These are phyloP conservation scores for Calonectria pauciramosa DNA, from an alignment of 2,329 filamentous ascomycete genomes.

Conservation along the genomic window DNA sequence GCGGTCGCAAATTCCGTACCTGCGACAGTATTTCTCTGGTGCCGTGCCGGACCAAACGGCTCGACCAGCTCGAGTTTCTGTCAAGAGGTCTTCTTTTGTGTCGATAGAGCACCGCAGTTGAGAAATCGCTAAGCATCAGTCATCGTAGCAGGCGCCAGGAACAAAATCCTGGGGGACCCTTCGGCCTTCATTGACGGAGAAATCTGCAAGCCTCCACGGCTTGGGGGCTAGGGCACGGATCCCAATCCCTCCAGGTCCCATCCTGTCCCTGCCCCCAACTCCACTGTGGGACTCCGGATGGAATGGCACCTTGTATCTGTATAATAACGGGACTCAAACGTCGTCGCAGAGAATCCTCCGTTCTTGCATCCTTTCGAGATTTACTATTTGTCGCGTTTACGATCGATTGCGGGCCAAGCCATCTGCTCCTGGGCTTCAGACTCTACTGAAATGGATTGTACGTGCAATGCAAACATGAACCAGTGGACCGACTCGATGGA, in stretches of 20 bases:
- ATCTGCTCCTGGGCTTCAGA: neutral
- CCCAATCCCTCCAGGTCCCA: neutral
- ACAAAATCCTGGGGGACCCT: neutral
- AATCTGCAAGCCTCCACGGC: neutral
- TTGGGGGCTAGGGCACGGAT: constrained; percentile 2
- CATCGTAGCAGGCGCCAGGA: neutral
- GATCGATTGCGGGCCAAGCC: neutral
- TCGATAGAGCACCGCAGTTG: neutral
- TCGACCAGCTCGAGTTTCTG: neutral
- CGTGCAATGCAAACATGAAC: neutral
- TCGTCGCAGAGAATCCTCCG: neutral
- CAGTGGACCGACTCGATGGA: neutral
- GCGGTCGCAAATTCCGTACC: neutral
- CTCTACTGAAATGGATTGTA: neutral
- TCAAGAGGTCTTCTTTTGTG: neutral
- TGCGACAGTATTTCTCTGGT: too few species aligned
- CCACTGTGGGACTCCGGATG: constrained; percentile 1
- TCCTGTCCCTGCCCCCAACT: neutral
- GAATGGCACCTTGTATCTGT: constrained; percentile 3
- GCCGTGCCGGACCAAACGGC: neutral
- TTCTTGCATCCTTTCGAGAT: constrained; percentile 2
- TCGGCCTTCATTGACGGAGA: constrained; percentile 8
- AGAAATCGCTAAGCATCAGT: neutral
- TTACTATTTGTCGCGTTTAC: neutral
- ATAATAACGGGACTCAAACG: neutral